Evolutionary conservation across 139 green algal genomes (phyloP).

Genomic region (Raphidocelis subcapitata): DNA sequence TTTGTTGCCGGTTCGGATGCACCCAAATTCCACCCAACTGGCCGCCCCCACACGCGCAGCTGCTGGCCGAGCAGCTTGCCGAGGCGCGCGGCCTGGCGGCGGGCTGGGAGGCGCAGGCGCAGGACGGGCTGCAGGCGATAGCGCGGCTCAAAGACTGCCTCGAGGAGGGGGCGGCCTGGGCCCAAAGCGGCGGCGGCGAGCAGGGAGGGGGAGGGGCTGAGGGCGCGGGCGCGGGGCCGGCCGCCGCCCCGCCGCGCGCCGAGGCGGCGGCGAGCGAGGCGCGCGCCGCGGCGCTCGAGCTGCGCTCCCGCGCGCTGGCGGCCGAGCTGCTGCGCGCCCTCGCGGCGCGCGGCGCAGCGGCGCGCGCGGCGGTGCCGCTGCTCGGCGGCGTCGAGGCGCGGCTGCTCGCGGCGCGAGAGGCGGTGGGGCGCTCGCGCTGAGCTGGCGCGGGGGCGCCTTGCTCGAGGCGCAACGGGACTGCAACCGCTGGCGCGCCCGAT

Average conservation of each 20-base stretch:
- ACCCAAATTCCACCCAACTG: background rate
- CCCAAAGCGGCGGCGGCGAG: background rate
- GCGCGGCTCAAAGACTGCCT: conserved; percentile 69
- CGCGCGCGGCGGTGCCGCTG: conserved; percentile 33
- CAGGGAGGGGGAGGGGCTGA: background rate
- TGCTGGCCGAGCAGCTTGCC: background rate
- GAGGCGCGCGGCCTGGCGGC: conserved; percentile 1
- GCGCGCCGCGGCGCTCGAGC: conserved; percentile 27
- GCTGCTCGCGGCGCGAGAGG: conserved; percentile 22
- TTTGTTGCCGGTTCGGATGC: background rate
- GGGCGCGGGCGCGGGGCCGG: background rate
- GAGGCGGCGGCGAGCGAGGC: conserved; percentile 38
- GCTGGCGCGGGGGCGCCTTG: too few species aligned
- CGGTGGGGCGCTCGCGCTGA: background rate
- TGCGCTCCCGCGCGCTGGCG: conserved; percentile 40
- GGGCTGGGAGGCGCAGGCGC: conserved; percentile 50
- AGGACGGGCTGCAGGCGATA: conserved; percentile 46
- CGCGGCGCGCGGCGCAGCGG: conserved; percentile 27
- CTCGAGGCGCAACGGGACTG: too few species aligned
- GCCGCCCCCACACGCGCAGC: background rate
- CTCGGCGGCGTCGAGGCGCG: conserved; percentile 42
- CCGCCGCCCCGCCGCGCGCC: background rate
- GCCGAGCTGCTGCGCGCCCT: conserved; percentile 48
- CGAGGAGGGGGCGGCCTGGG: conserved; percentile 66
- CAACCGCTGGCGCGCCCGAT: too few species aligned